A percentile compares a stretch with the other conserved stretches of the same genome.
Conservation (phyloP, 305 asterid species). For the Solanum hybrid region DNA sequence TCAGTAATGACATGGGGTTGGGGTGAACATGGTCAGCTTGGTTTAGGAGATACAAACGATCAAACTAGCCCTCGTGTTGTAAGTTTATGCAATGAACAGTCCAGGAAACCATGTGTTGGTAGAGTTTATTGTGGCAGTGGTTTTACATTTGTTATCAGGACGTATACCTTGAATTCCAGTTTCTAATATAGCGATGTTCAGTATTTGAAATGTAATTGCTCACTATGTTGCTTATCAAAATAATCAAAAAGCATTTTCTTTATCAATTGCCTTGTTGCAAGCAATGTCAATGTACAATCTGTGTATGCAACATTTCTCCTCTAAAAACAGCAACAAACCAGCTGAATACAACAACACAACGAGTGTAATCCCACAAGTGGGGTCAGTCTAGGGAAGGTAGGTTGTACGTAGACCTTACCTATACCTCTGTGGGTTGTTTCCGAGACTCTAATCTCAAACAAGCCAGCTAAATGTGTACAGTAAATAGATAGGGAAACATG, state of each 20-base stretch:
- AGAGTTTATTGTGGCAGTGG: slow-evolving; percentile 88
- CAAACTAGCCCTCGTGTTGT: slow-evolving; percentile 45
- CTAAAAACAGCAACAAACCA: not conserved
- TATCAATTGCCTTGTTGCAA: not conserved
- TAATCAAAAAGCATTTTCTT: not conserved
- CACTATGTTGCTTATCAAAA: not conserved
- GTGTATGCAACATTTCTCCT: not conserved
- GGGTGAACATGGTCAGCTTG: slow-evolving; percentile 99
- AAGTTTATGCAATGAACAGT: slow-evolving; percentile 15
- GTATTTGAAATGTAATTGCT: not conserved
- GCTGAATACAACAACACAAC: not conserved
- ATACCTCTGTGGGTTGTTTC: not conserved
- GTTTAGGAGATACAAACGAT: slow-evolving; percentile 57
- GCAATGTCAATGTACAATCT: not conserved
- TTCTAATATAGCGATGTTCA: not conserved
- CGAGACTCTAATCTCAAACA: rapidly evolving
- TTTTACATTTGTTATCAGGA: slow-evolving; percentile 45
- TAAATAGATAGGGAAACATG: not conserved
- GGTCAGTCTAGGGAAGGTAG: not conserved
- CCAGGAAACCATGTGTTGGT: slow-evolving; percentile 9
- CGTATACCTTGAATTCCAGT: slow-evolving; percentile 9
- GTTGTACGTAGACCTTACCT: not conserved
- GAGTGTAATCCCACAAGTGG: not conserved
- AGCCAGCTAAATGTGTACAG: not conserved
- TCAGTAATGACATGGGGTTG: slow-evolving; percentile 86